These are phyloP conservation scores for Plasmodium sp. DNA, from an alignment of 169 alveolate species.

Conservation along the genomic window DNA sequence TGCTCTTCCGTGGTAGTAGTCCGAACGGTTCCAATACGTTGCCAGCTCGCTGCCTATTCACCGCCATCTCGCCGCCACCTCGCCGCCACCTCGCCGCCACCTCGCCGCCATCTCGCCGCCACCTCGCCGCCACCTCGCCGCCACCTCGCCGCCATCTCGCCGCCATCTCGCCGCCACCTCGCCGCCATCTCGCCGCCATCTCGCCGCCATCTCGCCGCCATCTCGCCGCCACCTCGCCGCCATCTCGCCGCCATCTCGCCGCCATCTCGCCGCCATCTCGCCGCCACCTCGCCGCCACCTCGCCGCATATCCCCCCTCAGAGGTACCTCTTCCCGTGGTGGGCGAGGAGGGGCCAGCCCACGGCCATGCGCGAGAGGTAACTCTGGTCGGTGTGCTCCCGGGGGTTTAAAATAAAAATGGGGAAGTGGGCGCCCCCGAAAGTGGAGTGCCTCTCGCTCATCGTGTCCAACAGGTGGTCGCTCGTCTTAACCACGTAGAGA, in stretches of 20 bases:
- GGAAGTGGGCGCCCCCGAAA: neutral
- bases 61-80: neutral
- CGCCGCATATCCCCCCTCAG: neutral
- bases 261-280: neutral
- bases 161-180: neutral
- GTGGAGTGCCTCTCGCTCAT: neutral
- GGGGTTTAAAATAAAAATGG: conserved; percentile 67
- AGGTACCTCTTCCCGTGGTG: conserved; percentile 12
- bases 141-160: neutral
- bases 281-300: neutral
- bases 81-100: neutral
- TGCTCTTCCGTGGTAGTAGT: neutral
- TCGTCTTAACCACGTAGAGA: conserved; percentile 18
- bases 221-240: neutral
- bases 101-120: neutral
- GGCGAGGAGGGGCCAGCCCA: conserved; percentile 11
- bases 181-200: neutral
- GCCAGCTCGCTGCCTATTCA: neutral
- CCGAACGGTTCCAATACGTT: neutral
- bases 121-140: neutral
- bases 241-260: neutral
- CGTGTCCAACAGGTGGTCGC: neutral
- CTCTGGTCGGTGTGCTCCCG: conserved; percentile 16
- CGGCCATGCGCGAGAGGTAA: conserved; percentile 27
- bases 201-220: neutral